Evolutionary conservation across 306 rosid genomes (phyloP), one percentile per base, ranked within the genome.

Genomic region (Lupinus albus): DNA sequence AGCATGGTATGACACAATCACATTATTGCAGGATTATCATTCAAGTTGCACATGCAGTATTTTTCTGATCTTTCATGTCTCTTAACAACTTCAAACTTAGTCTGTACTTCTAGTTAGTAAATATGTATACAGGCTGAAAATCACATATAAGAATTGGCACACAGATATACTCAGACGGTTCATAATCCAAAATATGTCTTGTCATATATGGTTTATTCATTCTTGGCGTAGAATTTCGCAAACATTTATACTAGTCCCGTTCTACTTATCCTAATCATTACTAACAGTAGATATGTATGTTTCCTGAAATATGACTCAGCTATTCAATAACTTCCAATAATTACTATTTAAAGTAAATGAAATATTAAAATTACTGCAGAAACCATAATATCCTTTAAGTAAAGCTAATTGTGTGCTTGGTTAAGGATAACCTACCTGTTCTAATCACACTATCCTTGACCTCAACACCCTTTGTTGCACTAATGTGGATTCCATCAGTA

Each of bases 401-500:
- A 48, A 68, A 68, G 61, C 56, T 21, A 61, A 53, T 14, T 11
- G 28, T 18, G 20, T 54, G 41, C 36, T 61, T 36, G 25, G 5
- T 59, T 44, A 36, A 38, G 52, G 52, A 66, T 28, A 70, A 75
- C 78, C 5, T 39, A 86, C 96, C 95, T 80, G 98, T 92, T 70
- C 82, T 68, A 56, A 92, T 79, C 47, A 82, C 51, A 81, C 85
- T 74, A 8, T 86, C 81, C 61, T 32, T 77, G 73, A 93, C 67
- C 76, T 67, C 77, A 42, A 93, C 67, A 12, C 89, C 76, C 68
- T 30, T 86, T 30, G 93, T 75, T 11, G 81, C 71, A 61, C 96
- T 93, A 42, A 93, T 88, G 82, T 89, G 98, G 77, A 93, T 82
- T 80, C 95, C 98, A 74, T 89, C 98, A 9, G 98, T 92, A 68